Evolutionary conservation across 257 asterid genomes (phyloP).

Genomic region (Voacanga thouarsii): DNA sequence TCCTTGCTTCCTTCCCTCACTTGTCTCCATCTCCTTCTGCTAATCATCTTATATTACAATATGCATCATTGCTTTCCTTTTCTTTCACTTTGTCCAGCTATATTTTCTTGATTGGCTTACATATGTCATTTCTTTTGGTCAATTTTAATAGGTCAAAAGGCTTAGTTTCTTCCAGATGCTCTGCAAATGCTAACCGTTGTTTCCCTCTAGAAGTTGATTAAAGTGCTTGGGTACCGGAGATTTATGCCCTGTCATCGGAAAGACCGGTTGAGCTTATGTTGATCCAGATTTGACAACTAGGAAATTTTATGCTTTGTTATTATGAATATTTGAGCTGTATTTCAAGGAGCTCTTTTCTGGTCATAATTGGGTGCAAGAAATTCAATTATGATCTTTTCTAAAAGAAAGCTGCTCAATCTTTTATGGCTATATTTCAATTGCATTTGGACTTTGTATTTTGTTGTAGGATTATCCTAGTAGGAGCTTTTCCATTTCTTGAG

Average conservation of each 20-base stretch:
- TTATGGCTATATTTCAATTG: neutral
- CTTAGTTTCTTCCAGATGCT: neutral
- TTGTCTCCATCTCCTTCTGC: neutral
- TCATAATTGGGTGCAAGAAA: too few species aligned
- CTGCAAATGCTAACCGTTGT: neutral
- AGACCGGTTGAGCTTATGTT: neutral
- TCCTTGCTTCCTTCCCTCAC: neutral
- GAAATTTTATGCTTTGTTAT: neutral
- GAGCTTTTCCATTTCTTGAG: neutral
- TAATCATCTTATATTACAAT: neutral
- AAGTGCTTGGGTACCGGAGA: neutral
- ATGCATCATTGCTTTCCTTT: neutral
- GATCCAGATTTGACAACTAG: neutral
- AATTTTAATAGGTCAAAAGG: neutral
- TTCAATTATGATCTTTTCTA: neutral
- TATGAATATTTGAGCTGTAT: neutral
- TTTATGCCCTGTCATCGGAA: neutral
- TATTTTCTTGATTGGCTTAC: neutral
- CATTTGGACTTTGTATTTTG: neutral
- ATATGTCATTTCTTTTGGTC: neutral
- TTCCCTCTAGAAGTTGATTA: neutral
- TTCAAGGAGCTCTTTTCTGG: neutral
- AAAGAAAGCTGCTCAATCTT: neutral
- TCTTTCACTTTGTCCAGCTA: too few species aligned
- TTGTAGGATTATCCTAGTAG: neutral